Base-by-base conservation (phyloP, 352 stramenopile genomes). In the Thalassiosira exigua region DNA sequence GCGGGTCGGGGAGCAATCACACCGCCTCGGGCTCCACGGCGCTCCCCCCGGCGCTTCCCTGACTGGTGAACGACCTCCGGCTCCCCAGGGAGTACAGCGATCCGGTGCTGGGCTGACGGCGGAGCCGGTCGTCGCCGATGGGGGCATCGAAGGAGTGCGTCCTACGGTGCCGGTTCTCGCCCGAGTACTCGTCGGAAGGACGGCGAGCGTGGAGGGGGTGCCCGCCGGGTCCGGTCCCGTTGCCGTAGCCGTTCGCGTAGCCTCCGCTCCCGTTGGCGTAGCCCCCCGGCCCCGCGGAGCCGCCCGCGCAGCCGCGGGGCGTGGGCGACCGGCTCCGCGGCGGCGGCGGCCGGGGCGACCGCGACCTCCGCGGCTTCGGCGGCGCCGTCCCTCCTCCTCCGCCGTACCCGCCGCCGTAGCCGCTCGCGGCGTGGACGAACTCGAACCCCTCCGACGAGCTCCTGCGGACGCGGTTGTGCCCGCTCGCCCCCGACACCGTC, bases 1-100 rank as follows among this genome's bases (percentile, higher is more conserved):
- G 64, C 24, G 67, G 67, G 78, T 83, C 75, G 22, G 75, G 75
- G 22, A 83, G 9, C 22, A 79, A 26, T 44, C 54, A 70, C 11
- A 83, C 22, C 12, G 60, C 41, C 59, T 83, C 67, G 0, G 59
- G 57, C n/a, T n/a, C n/a, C n/a, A n/a, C n/a, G n/a, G n/a, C n/a
- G n/a, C n/a, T n/a, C n/a, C n/a, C n/a, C n/a, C n/a, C n/a, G n/a
- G n/a, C n/a, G n/a, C n/a, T n/a, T n/a, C n/a, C n/a, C n/a, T n/a
- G n/a, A n/a, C n/a, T n/a, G 57, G 29, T 64, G 2, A 59, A 58
- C 4, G 4, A 24, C 12, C 42, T 29, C 30, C 21, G 24, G 22
- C 51, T 73, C 4, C 54, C 68, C 0, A 70, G 17, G 3, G 59
- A 71, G 30, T 65, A 60, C 0, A 80, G 30, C 2, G 71, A 80